A percentile compares a stretch with the other conserved stretches of the same genome.
Evolutionary conservation across 495 filamentous ascomycete genomes (phyloP).

Genomic region (Aspergillus kassunensis): DNA sequence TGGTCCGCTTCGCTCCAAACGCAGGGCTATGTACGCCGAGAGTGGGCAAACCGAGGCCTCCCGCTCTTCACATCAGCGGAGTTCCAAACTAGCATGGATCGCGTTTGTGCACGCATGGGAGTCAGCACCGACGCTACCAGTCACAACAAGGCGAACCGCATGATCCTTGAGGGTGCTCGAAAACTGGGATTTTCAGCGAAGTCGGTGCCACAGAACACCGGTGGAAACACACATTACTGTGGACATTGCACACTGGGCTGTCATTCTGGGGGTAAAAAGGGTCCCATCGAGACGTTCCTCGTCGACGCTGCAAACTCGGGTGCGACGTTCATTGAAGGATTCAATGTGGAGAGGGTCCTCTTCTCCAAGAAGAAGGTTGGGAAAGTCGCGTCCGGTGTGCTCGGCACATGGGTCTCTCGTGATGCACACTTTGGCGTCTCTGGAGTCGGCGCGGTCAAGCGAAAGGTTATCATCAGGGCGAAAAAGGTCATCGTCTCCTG

Average conservation of each 20-base stretch:
- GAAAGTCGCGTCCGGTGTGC: conserved; percentile 61
- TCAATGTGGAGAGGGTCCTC: conserved; percentile 60
- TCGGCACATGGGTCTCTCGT: conserved; percentile 69
- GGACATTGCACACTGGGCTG: conserved; percentile 81
- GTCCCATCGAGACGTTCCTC: conserved; percentile 71
- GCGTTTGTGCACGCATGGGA: conserved; percentile 71
- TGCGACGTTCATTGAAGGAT: conserved; percentile 76
- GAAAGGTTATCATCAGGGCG: conserved; percentile 67
- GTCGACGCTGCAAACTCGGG: conserved; percentile 72
- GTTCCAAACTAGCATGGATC: conserved; percentile 73
- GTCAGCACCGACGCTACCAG: conserved; percentile 61
- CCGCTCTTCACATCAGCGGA: conserved; percentile 71
- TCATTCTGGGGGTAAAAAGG: conserved; percentile 66
- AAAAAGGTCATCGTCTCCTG: conserved; percentile 76
- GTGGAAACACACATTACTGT: conserved; percentile 63
- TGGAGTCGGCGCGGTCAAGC: conserved; percentile 41
- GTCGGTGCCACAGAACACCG: conserved; percentile 75
- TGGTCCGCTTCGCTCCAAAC: conserved; percentile 84
- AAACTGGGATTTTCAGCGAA: conserved; percentile 71
- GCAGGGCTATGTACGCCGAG: conserved; percentile 72
- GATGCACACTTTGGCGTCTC: conserved; percentile 56
- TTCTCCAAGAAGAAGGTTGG: conserved; percentile 56
- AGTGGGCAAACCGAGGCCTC: conserved; percentile 75
- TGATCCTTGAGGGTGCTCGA: conserved; percentile 69
- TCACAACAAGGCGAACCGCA: conserved; percentile 66